Percentiles rank a stretch among this genome's conserved stretches.
Conservation (phyloP, 2,329 filamentous ascomycete species). For the Alternaria alternata region DNA sequence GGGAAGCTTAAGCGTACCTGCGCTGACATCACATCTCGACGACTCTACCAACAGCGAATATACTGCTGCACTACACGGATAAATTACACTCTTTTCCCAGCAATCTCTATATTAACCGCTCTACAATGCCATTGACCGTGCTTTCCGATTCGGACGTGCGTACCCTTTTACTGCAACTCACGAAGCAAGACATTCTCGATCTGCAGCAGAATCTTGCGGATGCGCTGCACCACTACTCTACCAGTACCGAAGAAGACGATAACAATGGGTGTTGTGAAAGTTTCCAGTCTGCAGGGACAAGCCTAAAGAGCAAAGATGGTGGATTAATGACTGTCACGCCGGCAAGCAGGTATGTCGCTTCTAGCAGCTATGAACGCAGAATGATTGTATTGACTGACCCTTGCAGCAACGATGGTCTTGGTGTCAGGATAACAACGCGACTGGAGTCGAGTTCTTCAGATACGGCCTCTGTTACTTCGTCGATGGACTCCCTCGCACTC, state of each 20-base stretch:
- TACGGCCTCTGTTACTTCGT: conserved; percentile 45
- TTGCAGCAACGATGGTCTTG: conserved; percentile 63
- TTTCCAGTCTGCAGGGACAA: conserved; percentile 69
- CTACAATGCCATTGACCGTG: conserved; percentile 66
- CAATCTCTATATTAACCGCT: fast-evolving
- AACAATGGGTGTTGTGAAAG: conserved; percentile 65
- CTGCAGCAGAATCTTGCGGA: conserved; percentile 67
- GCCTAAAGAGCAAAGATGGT: conserved; percentile 67
- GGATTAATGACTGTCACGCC: conserved; percentile 73
- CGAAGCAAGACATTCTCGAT: conserved; percentile 64
- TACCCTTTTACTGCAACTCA: conserved; percentile 63
- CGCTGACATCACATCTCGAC: conserved; percentile 11
- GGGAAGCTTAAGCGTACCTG: not conserved
- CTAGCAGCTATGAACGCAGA: not conserved
- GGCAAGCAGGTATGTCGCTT: conserved; percentile 54
- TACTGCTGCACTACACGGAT: not conserved
- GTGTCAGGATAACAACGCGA: conserved; percentile 71
- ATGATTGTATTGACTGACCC: not conserved
- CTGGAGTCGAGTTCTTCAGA: conserved; percentile 38
- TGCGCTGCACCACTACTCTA: conserved; percentile 71
- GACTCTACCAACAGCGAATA: not conserved
- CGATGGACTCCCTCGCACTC: conserved; percentile 41
- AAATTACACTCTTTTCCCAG: not conserved
- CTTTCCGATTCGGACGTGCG: conserved; percentile 66
- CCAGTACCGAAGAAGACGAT: conserved; percentile 63